Conservation (phyloP, 306 rosid genomes). For the apple (Malus domestica) region ASM211411v1 NC_041802.1:6063001-6063500, state of each 20-base stretch:
- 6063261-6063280: neutral
- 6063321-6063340: neutral
- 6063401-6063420: constrained; percentile 32
- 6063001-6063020: constrained; percentile 67
- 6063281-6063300: neutral
- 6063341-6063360: neutral
- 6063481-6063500: neutral
- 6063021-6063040: constrained; percentile 87
- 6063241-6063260: neutral
- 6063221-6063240: neutral
- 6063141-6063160: constrained; percentile 21
- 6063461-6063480: neutral
- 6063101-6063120: constrained; percentile 35
- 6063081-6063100: constrained; percentile 47
- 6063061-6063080: constrained; percentile 65
- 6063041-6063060: constrained; percentile 85
- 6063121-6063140: constrained; percentile 20
- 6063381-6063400: constrained; percentile 51
- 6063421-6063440: constrained; percentile 19
- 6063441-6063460: constrained; percentile 32
- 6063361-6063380: constrained; percentile 49
- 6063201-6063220: neutral
- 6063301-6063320: neutral
- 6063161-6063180: constrained; percentile 22
- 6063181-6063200: neutral